phyloP scores from a whole-genome alignment of 2,329 filamentous ascomycete genomes.

The Calonectria pseudoreteaudii region DNA sequence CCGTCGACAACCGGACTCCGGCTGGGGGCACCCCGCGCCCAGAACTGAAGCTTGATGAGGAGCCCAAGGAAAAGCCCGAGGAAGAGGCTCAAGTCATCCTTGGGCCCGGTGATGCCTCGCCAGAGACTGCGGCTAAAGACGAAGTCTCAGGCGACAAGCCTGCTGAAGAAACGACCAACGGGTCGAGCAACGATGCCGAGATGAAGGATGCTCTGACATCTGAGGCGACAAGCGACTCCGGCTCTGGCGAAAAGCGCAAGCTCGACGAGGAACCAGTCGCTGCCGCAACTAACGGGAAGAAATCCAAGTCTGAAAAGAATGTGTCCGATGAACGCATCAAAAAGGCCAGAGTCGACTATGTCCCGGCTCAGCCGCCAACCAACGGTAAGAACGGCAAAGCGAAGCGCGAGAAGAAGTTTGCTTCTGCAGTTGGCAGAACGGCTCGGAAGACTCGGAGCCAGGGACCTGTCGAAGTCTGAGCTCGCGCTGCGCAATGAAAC shows the following conservation, averaged over 20 bases:
- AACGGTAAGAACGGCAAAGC: constrained; percentile 44
- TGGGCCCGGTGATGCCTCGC: constrained; percentile 39
- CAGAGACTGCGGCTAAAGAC: constrained; percentile 35
- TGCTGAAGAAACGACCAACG: constrained; percentile 33
- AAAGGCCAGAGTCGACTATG: constrained; percentile 55
- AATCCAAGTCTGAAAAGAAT: constrained; percentile 35
- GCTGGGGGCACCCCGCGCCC: constrained; percentile 50
- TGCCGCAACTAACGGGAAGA: constrained; percentile 34
- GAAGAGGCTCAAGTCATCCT: constrained; percentile 41
- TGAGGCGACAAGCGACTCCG: constrained; percentile 33
- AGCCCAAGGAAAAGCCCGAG: constrained; percentile 42
- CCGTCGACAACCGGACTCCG: constrained; percentile 49
- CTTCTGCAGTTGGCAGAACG: constrained; percentile 49
- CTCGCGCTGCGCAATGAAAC: not conserved
- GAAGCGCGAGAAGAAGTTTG: constrained; percentile 50
- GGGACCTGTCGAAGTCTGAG: constrained; percentile 48
- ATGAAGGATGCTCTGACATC: constrained; percentile 29
- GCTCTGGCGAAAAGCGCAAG: constrained; percentile 54
- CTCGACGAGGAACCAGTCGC: constrained; percentile 44
- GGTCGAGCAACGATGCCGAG: constrained; percentile 32
- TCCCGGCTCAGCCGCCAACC: constrained; percentile 33
- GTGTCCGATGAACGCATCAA: constrained; percentile 49
- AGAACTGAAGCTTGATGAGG: constrained; percentile 48
- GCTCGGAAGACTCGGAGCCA: constrained; percentile 58
- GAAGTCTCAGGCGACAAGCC: constrained; percentile 26